Evolutionary conservation across 352 stramenopile genomes (phyloP).

Genomic region (Phytophthora fragariaefolia): DNA sequence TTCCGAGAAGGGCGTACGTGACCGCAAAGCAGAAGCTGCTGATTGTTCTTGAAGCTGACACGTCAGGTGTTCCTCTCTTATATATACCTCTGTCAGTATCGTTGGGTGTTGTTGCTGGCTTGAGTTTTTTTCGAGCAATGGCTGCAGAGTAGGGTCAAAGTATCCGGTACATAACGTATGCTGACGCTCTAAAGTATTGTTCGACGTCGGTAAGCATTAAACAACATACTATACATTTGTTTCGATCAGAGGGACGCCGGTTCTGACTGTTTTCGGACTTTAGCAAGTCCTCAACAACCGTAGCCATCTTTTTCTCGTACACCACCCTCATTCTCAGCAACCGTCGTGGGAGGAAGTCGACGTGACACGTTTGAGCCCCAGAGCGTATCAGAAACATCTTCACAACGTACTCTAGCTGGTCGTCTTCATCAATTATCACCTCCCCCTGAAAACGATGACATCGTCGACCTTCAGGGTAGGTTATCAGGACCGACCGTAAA

Average conservation of each 20-base stretch:
- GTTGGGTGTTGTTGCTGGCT: neutral
- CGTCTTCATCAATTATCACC: neutral
- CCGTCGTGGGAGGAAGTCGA: conserved; percentile 5
- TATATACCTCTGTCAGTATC: neutral
- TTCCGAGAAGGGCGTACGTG: neutral
- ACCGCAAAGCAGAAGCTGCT: neutral
- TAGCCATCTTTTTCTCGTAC: conserved; percentile 15
- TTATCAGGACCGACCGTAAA: too few species aligned
- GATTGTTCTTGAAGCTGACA: neutral
- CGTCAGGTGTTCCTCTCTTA: neutral
- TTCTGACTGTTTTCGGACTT: too few species aligned
- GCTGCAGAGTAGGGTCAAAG: neutral
- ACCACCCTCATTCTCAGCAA: neutral
- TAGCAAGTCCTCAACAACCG: neutral
- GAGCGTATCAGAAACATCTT: conserved; percentile 4
- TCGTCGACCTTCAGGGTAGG: neutral
- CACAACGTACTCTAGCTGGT: neutral
- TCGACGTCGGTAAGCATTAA: neutral
- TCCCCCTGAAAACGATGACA: neutral
- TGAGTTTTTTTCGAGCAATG: neutral
- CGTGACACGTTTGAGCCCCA: conserved; percentile 6
- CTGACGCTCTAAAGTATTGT: conserved; percentile 11
- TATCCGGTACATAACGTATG: neutral
- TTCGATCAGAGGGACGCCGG: neutral
- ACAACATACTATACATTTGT: neutral